Evolutionary conservation across 2,329 filamentous ascomycete species (phyloP), one percentile per base, ranked within the genome.

Genomic region (Aureobasidium sp.): DNA sequence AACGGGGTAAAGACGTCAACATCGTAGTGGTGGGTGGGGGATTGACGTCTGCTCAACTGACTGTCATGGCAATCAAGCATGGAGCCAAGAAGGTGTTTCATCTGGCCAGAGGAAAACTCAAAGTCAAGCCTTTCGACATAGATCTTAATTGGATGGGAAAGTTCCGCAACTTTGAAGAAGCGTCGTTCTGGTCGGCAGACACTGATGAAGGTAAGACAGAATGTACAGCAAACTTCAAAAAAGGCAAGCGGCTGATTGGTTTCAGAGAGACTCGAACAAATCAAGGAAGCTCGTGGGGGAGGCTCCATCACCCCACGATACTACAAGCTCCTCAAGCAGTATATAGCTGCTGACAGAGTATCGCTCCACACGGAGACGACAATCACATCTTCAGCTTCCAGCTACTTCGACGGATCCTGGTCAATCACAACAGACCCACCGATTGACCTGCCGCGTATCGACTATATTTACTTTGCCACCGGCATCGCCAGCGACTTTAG

Each of bases 81-180:
- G 84, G 85, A 0, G 81, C 88, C 0, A 76, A 72, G 1, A 85
- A 81, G 57, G 82, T 90, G 0, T 86, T 78, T 73, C 79, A 86
- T 48, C 63, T 91, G 22, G 83, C 90, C 78, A 77, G 88, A 27
- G 73, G 76, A 47, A 71, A 59, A 63, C 70, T 71, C 58, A 78
- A 78, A 59, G 76, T 88, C 45, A 91, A 91, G 67, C 83, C 85
- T 55, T 91, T 91, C 59, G 88, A 91, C 60, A 77, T 91, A 21
- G 80, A 83, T 54, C 74, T 91, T 1, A 77, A 79, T 42, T 93
- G 88, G 88, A 85, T 91, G 67, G 85, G 84, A 8, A 91, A 91
- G 64, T 91, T 86, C 66, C 82, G 84, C 53, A 91, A 91, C 64
- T 79, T 81, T 51, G 81, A 87, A 59, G 86, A 90, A 64, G 83